Conservation (phyloP, 768 basidiomycete species). For the Lentinus tigrinus region DNA sequence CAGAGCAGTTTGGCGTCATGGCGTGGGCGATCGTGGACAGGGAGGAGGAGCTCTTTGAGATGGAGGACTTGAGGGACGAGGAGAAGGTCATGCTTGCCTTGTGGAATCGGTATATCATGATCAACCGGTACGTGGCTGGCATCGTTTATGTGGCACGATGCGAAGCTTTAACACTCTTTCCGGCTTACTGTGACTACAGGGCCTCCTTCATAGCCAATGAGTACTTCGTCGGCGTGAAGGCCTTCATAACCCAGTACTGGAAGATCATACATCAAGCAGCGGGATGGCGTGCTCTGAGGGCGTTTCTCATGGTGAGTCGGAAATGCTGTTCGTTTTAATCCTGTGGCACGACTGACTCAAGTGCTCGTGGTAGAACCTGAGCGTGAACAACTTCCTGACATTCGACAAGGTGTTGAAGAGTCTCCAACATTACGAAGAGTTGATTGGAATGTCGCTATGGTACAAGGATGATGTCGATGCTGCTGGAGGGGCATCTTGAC, state of each 20-base stretch:
- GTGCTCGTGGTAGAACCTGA: conserved; percentile 42
- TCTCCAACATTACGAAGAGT: conserved; percentile 53
- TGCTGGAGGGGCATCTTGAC: too few relatives aligned
- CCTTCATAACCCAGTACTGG: conserved; percentile 64
- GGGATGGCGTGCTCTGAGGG: conserved; percentile 62
- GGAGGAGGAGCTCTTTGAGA: conserved; percentile 76
- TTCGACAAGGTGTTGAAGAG: conserved; percentile 48
- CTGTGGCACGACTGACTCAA: background rate
- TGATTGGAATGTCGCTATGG: conserved; percentile 49
- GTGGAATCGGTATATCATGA: conserved; percentile 74
- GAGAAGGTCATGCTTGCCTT: conserved; percentile 78
- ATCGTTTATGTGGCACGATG: background rate
- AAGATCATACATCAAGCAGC: conserved; percentile 66
- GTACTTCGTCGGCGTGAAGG: conserved; percentile 50
- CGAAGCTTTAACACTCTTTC: too few relatives aligned
- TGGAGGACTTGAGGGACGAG: conserved; percentile 69
- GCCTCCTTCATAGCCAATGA: conserved; percentile 49
- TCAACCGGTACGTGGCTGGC: conserved; percentile 46
- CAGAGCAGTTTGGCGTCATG: conserved; percentile 63
- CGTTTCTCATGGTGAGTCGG: conserved; percentile 55
- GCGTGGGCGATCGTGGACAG: conserved; percentile 68
- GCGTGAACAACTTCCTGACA: conserved; percentile 53
- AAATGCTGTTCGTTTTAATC: background rate
- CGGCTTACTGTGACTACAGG: conserved; percentile 31
- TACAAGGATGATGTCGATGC: conserved; percentile 22